These are phyloP conservation scores for Macrotyloma uniflorum DNA, from an alignment of 306 rosid genomes.

Conservation along the genomic window DNA sequence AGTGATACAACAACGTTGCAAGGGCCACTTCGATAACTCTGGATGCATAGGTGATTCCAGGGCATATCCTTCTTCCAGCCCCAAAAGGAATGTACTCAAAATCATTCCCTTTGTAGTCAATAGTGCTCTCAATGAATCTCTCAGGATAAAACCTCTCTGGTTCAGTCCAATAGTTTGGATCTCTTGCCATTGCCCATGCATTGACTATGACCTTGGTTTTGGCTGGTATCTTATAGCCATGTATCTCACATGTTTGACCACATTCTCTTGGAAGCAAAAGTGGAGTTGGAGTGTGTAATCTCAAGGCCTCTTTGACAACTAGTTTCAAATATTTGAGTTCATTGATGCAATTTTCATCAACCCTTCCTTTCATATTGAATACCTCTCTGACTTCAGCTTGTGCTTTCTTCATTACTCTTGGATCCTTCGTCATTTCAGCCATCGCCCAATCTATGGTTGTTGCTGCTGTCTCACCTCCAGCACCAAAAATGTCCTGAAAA, in stretches of 20 bases:
- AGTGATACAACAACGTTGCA: slow-evolving; percentile 36
- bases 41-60: slow-evolving; percentile 29
- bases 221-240: slow-evolving; percentile 38
- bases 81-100: slow-evolving; percentile 3
- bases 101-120: slow-evolving; percentile 28
- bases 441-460: slow-evolving; percentile 43
- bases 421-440: slow-evolving; percentile 16
- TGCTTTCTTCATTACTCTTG: neutral
- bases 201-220: slow-evolving; percentile 32
- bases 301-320: slow-evolving; percentile 44
- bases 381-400: slow-evolving; percentile 18
- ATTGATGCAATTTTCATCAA: slow-evolving; percentile 21
- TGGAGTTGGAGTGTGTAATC: slow-evolving; percentile 43
- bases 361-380: neutral
- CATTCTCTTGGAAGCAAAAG: slow-evolving; percentile 44
- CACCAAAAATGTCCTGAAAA: slow-evolving; percentile 36
- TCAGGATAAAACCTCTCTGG: slow-evolving; percentile 41
- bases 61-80: slow-evolving; percentile 45
- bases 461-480: slow-evolving; percentile 48
- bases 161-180: slow-evolving; percentile 42
- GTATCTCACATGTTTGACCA: slow-evolving; percentile 29
- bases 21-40: slow-evolving; percentile 11
- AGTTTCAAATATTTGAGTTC: slow-evolving; percentile 44
- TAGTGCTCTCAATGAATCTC: slow-evolving; percentile 25
- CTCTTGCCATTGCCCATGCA: slow-evolving; percentile 46